Conservation (phyloP, 805 yeast genomes). For the Starmerella sirachaensis region DNA sequence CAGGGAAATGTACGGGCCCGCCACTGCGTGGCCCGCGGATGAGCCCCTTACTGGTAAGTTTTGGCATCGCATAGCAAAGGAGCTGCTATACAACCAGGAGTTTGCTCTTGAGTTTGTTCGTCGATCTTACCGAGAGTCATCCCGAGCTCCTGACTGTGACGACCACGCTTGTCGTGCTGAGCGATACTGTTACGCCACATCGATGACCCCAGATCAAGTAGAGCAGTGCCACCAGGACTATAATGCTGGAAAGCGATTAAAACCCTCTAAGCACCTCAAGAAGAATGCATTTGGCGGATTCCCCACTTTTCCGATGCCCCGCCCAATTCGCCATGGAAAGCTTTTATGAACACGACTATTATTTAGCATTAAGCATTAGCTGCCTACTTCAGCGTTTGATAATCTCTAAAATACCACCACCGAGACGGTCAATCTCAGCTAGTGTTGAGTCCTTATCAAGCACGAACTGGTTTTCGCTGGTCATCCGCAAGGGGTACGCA, state of each 20-base stretch:
- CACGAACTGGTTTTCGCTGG: conserved; percentile 23
- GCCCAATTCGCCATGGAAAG: conserved; percentile 17
- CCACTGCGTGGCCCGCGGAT: conserved; percentile 43
- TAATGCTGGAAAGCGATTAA: conserved; percentile 9
- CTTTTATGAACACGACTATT: not conserved
- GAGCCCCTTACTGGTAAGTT: conserved; percentile 57
- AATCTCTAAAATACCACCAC: conserved; percentile 28
- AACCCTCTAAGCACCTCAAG: conserved; percentile 1
- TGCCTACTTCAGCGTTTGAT: not conserved
- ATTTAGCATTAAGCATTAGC: not conserved
- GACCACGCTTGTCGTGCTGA: conserved; percentile 28
- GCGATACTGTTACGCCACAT: conserved; percentile 33
- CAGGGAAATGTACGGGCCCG: conserved; percentile 40
- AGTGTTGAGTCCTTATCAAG: conserved; percentile 64
- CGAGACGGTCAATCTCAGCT: conserved; percentile 45
- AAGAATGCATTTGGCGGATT: conserved; percentile 15
- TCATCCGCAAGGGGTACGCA: conserved; percentile 51
- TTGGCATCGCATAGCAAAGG: conserved; percentile 47
- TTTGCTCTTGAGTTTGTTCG: conserved; percentile 41
- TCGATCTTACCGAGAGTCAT: conserved; percentile 43
- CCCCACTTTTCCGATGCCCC: conserved; percentile 25
- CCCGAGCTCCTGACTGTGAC: conserved; percentile 41
- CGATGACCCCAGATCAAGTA: conserved; percentile 26
- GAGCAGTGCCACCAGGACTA: conserved; percentile 18
- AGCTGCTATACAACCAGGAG: conserved; percentile 34